Evolutionary conservation across 768 basidiomycete genomes (phyloP), one percentile per base, ranked within the genome.

Genomic region (Sporobolomyces pararoseus): DNA sequence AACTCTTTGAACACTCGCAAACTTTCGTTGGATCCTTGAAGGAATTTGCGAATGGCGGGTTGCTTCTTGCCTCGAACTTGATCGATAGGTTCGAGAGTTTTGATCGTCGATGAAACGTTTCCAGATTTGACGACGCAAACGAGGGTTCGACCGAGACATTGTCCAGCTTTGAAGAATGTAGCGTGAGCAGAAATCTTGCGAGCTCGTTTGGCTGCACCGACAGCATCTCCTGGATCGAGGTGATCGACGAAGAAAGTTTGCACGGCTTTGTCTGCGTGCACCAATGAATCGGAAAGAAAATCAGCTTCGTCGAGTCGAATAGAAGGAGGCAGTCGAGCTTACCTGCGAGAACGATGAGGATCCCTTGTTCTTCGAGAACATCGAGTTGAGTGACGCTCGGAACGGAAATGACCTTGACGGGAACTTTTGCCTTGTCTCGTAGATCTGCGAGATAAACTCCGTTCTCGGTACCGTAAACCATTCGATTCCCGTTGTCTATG

Each of bases 321-420:
- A n/a, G n/a, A n/a, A n/a, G n/a, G n/a, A n/a, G n/a, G n/a, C n/a
- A n/a, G n/a, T n/a, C n/a, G n/a, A n/a, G 79, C 83, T 44, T 66
- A 89, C 92, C 92, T n/a, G 96, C 92, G n/a, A 99, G 85, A n/a
- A 98, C 95, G 66, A 99, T 89, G 68, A 99, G 83, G 4, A 98
- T 84, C 76, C 94, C 89, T 77, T 94, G 96, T 66, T 96, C 92
- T 79, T 98, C 95, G 65, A 99, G 83, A 12, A 99, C 89, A 74
- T 98, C 96, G 12, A 99, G 89, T 81, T 99, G 96, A 1, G 88
- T 84, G 21, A 99, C 95, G 73, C 95, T 91, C 50, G 89, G 82
- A 31, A 97, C 80, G 17, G 88, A 88, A 66, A 99, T 83, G 34
- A 99, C 92, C 80, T 93, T 91, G 32, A 91, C 83, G 0, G 95